Evolutionary conservation across 2,329 filamentous ascomycete genomes (phyloP).

Genomic region (Talaromyces funiculosus): DNA sequence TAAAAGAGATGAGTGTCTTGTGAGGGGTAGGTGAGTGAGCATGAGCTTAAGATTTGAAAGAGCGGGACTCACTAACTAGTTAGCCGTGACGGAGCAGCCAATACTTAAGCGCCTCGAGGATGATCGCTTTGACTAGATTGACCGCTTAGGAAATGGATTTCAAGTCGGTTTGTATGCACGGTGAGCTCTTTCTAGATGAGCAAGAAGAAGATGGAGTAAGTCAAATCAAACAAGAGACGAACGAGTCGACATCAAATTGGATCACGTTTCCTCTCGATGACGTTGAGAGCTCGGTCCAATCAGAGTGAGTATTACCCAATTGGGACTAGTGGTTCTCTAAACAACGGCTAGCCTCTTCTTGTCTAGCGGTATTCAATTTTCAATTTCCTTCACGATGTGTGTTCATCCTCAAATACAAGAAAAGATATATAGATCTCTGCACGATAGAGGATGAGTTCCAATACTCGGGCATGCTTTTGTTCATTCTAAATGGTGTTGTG

Average conservation of each 20-base stretch:
- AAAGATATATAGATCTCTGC: no score
- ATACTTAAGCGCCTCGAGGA: slow-evolving; percentile 1
- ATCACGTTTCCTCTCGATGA: background rate
- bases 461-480: no score
- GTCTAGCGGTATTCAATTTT: no score
- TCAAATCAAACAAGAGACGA: background rate
- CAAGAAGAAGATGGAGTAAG: background rate
- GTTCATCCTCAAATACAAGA: no score
- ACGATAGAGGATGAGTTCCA: no score
- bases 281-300: background rate
- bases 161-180: background rate
- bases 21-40: background rate
- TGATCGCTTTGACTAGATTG: background rate
- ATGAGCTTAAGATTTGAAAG: background rate
- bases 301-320: background rate
- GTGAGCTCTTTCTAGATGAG: background rate
- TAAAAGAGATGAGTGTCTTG: background rate
- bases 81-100: slow-evolving; percentile 5
- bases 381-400: no score
- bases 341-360: background rate
- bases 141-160: background rate
- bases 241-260: background rate
- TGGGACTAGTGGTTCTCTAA: background rate
- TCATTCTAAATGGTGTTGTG: background rate
- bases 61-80: slow-evolving; percentile 7